phyloP scores from a whole-genome alignment of 768 basidiomycete species.

The Cyathus striatus region DNA sequence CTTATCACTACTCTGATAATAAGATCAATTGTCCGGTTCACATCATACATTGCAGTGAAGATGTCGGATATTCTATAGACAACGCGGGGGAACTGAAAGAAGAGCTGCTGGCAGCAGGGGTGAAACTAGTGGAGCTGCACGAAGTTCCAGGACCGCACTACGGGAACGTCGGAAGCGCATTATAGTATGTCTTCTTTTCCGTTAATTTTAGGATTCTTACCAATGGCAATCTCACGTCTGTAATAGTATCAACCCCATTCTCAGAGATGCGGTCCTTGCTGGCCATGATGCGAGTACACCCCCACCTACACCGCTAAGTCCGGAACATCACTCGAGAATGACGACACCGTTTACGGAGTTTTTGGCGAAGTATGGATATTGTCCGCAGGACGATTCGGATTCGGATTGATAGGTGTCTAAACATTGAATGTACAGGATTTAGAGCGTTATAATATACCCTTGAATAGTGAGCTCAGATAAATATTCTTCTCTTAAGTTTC shows the following conservation, averaged over 20 bases:
- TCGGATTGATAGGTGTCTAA: conserved; percentile 2
- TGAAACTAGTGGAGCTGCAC: conserved; percentile 6
- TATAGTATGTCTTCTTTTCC: conserved; percentile 4
- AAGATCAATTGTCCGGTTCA: conserved; percentile 1
- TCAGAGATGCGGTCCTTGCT: conserved; percentile 8
- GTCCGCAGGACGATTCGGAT: conserved; percentile 4
- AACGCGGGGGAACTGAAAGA: conserved; percentile 6
- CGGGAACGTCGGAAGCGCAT: conserved; percentile 6
- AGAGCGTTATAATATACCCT: no score
- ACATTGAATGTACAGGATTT: no score
- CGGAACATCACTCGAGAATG: conserved; percentile 3
- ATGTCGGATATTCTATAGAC: conserved; percentile 8
- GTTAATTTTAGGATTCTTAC: neutral
- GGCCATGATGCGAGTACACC: conserved; percentile 4
- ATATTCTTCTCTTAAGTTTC: no score
- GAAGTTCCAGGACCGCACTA: conserved; percentile 11
- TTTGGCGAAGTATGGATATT: conserved; percentile 7
- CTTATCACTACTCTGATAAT: neutral
- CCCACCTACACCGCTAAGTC: conserved; percentile 3
- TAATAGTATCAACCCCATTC: conserved; percentile 10
- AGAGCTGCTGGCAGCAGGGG: conserved; percentile 5
- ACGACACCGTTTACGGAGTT: conserved; percentile 8
- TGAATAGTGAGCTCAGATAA: no score
- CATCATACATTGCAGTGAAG: conserved; percentile 11
- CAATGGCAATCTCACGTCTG: neutral